Evolutionary conservation across 768 basidiomycete species (phyloP).

Genomic region (Boletus barrowsii): DNA sequence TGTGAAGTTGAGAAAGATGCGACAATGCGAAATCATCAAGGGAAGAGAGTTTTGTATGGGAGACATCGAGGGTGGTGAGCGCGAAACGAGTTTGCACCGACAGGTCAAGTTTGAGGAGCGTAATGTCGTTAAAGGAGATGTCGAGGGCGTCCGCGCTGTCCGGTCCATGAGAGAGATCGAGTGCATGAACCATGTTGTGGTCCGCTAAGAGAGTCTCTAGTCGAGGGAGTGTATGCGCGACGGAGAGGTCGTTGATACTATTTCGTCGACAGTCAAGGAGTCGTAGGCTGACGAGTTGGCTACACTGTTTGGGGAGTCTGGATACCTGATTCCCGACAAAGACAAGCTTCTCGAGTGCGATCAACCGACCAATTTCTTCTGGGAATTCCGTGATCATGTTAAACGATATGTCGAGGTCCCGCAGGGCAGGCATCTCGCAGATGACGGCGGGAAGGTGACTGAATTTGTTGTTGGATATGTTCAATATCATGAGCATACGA

Average conservation of each 20-base stretch:
- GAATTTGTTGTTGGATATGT: slow-evolving; percentile 97
- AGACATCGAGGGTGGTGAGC: slow-evolving; percentile 80
- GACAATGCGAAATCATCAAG: slow-evolving; percentile 72
- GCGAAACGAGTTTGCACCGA: slow-evolving; percentile 46
- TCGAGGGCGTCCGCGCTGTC: slow-evolving; percentile 57
- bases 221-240: slow-evolving; percentile 65
- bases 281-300: slow-evolving; percentile 54
- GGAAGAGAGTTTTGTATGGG: slow-evolving; percentile 82
- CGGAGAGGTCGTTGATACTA: slow-evolving; percentile 68
- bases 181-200: slow-evolving; percentile 76
- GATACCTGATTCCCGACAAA: slow-evolving; percentile 85
- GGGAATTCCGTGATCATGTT: slow-evolving; percentile 85
- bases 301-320: slow-evolving; percentile 62
- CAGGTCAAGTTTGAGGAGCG: slow-evolving; percentile 62
- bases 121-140: slow-evolving; percentile 87
- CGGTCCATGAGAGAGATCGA: slow-evolving; percentile 76
- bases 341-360: slow-evolving; percentile 64
- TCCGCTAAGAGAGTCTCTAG: slow-evolving; percentile 72
- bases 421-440: slow-evolving; percentile 65
- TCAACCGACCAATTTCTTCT: slow-evolving; percentile 69
- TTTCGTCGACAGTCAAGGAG: slow-evolving; percentile 87
- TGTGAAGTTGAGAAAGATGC: slow-evolving; percentile 67
- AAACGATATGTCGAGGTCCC: slow-evolving; percentile 92
- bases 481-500: slow-evolving; percentile 67
- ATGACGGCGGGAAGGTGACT: slow-evolving; percentile 70